Conservation (phyloP, 805 yeast genomes). For the Diddensiella transvaalensis region DNA sequence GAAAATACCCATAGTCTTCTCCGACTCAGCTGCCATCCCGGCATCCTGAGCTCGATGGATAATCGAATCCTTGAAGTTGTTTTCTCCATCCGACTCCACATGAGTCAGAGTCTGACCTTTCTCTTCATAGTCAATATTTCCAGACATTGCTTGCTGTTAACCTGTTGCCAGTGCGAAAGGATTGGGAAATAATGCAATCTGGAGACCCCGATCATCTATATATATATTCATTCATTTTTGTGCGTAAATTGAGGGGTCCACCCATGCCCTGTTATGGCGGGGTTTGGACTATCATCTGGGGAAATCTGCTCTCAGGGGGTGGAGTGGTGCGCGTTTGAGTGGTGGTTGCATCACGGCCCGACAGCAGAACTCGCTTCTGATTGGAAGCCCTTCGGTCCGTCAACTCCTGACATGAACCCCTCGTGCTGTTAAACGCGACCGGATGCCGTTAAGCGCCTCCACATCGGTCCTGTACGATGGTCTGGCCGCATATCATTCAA, state of each 20-base stretch:
- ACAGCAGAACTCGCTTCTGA: neutral
- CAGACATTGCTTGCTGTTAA: neutral
- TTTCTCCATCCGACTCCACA: conserved; percentile 3
- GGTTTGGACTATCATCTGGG: neutral
- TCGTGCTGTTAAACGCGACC: neutral
- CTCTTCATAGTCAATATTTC: neutral
- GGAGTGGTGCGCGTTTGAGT: too few relatives aligned
- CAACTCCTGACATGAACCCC: neutral
- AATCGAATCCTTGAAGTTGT: conserved; percentile 6
- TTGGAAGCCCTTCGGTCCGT: neutral
- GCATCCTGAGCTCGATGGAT: conserved; percentile 11
- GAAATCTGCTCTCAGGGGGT: too few relatives aligned
- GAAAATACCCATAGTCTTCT: conserved; percentile 28
- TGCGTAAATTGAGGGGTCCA: too few relatives aligned
- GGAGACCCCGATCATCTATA: neutral
- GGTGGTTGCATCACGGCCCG: neutral
- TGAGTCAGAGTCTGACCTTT: neutral
- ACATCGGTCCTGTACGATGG: neutral
- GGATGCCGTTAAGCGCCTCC: neutral
- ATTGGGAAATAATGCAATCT: neutral
- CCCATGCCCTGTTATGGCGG: neutral
- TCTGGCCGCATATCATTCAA: too few relatives aligned
- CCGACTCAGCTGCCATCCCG: conserved; percentile 16
- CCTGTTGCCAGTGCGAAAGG: neutral
- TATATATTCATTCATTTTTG: too few relatives aligned